These are phyloP conservation scores for Myriosclerotinia curreyana DNA, from an alignment of 2,329 filamentous ascomycete genomes.

Conservation along the genomic window DNA sequence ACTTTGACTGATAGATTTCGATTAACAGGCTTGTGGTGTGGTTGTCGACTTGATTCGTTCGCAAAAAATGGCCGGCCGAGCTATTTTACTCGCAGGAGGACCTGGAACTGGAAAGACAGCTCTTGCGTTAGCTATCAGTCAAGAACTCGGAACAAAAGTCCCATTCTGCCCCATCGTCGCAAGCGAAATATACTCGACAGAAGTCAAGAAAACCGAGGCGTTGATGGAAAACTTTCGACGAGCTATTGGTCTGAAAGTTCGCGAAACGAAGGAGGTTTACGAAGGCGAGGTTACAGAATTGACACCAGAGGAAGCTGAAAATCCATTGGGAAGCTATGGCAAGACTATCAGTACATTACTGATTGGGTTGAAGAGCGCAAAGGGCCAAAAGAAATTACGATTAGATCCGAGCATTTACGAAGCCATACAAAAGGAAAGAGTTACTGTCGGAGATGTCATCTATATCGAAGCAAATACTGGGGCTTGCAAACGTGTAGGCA, in stretches of 20 bases:
- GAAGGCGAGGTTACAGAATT: constrained; percentile 98
- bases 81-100: constrained; percentile 88
- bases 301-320: constrained; percentile 96
- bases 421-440: constrained; percentile 96
- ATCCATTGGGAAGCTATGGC: constrained; percentile 92
- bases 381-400: constrained; percentile 95
- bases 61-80: constrained; percentile 96
- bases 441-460: constrained; percentile 93
- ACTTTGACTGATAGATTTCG: constrained; percentile 78
- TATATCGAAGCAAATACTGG: constrained; percentile 99
- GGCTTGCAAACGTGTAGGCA: constrained; percentile 92
- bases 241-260: constrained; percentile 93
- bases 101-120: constrained; percentile 97
- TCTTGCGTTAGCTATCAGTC: constrained; percentile 89
- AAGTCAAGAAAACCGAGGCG: constrained; percentile 99
- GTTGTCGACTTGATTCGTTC: constrained; percentile 93
- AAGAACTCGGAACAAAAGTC: constrained; percentile 96
- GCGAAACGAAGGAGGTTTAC: constrained; percentile 98
- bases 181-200: constrained; percentile 95
- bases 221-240: constrained; percentile 99
- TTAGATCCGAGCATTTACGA: constrained; percentile 98
- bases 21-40: constrained; percentile 81
- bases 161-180: constrained; percentile 98
- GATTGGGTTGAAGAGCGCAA: constrained; percentile 91
- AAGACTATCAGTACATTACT: constrained; percentile 95